Percentiles rank a stretch among this genome's conserved stretches.
phyloP scores from a whole-genome alignment of 805 yeast genomes.

The Lipomyces sp. region DNA sequence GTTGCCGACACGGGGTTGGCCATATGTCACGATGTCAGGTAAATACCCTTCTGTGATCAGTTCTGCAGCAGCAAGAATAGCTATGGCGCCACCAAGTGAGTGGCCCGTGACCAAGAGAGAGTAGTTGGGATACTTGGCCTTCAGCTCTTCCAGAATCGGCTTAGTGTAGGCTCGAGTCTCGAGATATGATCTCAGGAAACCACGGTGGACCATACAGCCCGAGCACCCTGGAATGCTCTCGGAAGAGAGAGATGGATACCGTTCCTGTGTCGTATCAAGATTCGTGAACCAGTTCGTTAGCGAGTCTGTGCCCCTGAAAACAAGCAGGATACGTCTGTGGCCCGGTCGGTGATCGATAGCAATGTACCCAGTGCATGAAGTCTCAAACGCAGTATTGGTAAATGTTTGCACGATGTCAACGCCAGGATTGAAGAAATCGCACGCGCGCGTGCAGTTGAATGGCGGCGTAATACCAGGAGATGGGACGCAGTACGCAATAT shows the following conservation, averaged over 20 bases:
- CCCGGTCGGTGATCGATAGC: slow-evolving; percentile 51
- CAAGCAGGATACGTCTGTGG: slow-evolving; percentile 45
- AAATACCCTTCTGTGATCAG: slow-evolving; percentile 57
- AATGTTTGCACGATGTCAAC: slow-evolving; percentile 33
- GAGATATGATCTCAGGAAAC: slow-evolving; percentile 57
- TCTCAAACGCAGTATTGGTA: slow-evolving; percentile 26
- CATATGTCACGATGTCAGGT: slow-evolving; percentile 64
- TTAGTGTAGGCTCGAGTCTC: slow-evolving; percentile 48
- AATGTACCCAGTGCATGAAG: slow-evolving; percentile 38
- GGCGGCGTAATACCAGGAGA: slow-evolving; percentile 37
- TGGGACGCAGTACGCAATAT: slow-evolving; percentile 39
- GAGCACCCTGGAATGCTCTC: slow-evolving; percentile 46
- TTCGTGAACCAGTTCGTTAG: slow-evolving; percentile 67
- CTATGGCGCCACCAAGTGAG: slow-evolving; percentile 76
- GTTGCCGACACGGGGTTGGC: slow-evolving; percentile 70
- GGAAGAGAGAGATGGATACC: slow-evolving; percentile 20
- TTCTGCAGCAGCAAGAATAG: slow-evolving; percentile 67
- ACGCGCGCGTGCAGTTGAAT: slow-evolving; percentile 39
- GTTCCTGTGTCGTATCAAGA: slow-evolving; percentile 46
- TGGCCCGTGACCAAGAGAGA: slow-evolving; percentile 67
- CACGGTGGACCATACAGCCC: slow-evolving; percentile 65
- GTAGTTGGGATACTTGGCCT: slow-evolving; percentile 53
- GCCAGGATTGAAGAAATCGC: slow-evolving; percentile 31
- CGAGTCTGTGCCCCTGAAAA: slow-evolving; percentile 68
- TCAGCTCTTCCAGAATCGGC: slow-evolving; percentile 36